These are phyloP conservation scores for Arabidopsis arenosa DNA, from an alignment of 345 rosid species.

Conservation along the genomic window DNA sequence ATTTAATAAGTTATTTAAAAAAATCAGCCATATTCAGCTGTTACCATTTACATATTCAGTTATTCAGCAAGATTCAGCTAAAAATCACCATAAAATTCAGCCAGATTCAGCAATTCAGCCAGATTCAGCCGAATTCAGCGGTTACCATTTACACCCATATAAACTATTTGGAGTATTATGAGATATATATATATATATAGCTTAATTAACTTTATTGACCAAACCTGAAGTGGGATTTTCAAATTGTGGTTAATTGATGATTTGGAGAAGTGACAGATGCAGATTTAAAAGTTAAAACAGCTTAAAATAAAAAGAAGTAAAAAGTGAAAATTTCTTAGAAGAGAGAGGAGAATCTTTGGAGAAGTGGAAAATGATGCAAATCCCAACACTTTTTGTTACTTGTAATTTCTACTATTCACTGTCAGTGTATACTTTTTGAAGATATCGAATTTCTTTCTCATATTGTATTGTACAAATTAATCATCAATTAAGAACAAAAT, in stretches of 20 bases:
- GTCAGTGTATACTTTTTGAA: neutral
- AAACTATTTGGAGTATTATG: neutral
- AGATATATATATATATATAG: neutral
- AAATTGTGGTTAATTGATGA: neutral
- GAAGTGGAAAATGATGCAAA: conserved; percentile 48
- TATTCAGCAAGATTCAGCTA: too few relatives aligned
- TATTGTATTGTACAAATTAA: neutral
- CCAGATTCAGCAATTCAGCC: too few relatives aligned
- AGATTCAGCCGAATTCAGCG: too few relatives aligned
- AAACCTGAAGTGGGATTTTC: neutral
- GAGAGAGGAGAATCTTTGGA: conserved; percentile 41
- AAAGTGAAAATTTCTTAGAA: conserved; percentile 18
- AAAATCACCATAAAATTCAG: too few relatives aligned
- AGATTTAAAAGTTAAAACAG: neutral
- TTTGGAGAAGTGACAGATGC: neutral
- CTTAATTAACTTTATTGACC: conserved; percentile 17
- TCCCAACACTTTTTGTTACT: conserved; percentile 45
- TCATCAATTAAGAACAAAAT: neutral
- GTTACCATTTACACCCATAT: too few relatives aligned
- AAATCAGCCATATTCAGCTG: too few relatives aligned
- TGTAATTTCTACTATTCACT: neutral
- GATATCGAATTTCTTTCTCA: neutral
- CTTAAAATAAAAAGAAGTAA: neutral
- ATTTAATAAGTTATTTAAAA: too few relatives aligned
- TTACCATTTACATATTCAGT: too few relatives aligned